Percentiles rank a stretch among this genome's conserved stretches.
Conservation (phyloP, 805 yeast species). For the Ogataea corticis region DNA sequence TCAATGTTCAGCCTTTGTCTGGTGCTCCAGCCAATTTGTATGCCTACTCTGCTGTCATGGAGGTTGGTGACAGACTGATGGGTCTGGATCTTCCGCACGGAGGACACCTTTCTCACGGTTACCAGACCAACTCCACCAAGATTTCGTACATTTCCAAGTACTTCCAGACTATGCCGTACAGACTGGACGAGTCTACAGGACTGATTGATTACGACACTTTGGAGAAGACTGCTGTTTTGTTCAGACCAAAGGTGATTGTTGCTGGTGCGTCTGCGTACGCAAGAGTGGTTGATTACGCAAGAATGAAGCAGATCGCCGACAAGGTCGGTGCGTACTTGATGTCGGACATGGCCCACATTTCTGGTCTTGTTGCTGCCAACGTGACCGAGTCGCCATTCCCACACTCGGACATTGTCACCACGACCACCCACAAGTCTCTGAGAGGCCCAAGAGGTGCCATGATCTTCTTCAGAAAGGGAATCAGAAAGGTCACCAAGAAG, state of each 20-base stretch:
- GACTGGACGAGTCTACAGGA: slow-evolving; percentile 84
- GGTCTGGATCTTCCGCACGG: slow-evolving; percentile 98
- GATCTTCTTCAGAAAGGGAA: slow-evolving; percentile 96
- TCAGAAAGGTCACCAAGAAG: slow-evolving; percentile 76
- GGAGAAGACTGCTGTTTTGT: slow-evolving; percentile 77
- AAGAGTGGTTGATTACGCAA: slow-evolving; percentile 83
- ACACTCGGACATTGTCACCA: slow-evolving; percentile 93
- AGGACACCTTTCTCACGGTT: slow-evolving; percentile 97
- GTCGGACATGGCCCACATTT: slow-evolving; percentile 97
- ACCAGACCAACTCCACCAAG: slow-evolving; percentile 86
- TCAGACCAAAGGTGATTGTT: slow-evolving; percentile 91
- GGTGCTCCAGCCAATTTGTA: slow-evolving; percentile 98
- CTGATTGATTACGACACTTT: slow-evolving; percentile 88
- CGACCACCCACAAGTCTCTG: slow-evolving; percentile 95
- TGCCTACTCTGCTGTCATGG: slow-evolving; percentile 85
- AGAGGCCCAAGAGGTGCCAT: slow-evolving; percentile 99
- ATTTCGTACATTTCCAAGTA: slow-evolving; percentile 90
- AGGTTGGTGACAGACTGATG: slow-evolving; percentile 92
- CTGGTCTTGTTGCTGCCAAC: slow-evolving; percentile 94
- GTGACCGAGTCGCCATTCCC: slow-evolving; percentile 92
- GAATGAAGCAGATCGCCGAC: slow-evolving; percentile 89
- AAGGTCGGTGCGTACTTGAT: slow-evolving; percentile 89
- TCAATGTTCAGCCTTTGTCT: slow-evolving; percentile 90
- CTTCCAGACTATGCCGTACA: slow-evolving; percentile 97
- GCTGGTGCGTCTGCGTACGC: slow-evolving; percentile 98